Percentiles rank a stretch among this genome's conserved stretches.
Evolutionary conservation across 768 basidiomycete species (phyloP).

Genomic region (Dioszegia hungarica): DNA sequence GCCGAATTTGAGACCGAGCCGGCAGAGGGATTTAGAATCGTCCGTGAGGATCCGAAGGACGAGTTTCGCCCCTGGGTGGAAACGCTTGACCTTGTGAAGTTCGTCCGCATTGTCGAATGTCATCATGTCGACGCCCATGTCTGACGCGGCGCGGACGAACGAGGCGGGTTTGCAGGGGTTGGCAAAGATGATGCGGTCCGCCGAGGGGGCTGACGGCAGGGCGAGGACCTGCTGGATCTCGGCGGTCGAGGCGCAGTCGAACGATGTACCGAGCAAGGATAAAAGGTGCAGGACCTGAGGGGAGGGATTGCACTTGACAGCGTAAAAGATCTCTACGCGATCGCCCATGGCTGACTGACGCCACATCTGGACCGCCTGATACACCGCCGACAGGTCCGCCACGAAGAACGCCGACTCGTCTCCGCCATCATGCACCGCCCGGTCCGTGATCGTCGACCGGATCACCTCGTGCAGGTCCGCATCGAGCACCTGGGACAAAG

Average conservation of each 20-base stretch:
- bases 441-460: slow-evolving; percentile 24
- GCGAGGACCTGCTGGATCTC: slow-evolving; percentile 79
- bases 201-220: slow-evolving; percentile 60
- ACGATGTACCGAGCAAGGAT: slow-evolving; percentile 82
- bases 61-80: slow-evolving; percentile 74
- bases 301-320: slow-evolving; percentile 98
- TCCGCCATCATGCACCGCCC: slow-evolving; percentile 50
- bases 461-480: slow-evolving; percentile 30
- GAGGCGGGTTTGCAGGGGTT: slow-evolving; percentile 98
- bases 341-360: slow-evolving; percentile 60
- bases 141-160: slow-evolving; percentile 80
- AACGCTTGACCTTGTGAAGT: slow-evolving; percentile 80
- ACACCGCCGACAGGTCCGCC: slow-evolving; percentile 84
- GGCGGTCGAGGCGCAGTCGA: slow-evolving; percentile 93
- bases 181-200: slow-evolving; percentile 87
- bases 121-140: slow-evolving; percentile 79
- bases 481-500: slow-evolving; percentile 30
- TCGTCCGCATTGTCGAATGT: slow-evolving; percentile 98
- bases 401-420: slow-evolving; percentile 96
- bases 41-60: slow-evolving; percentile 96
- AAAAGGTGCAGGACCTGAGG: slow-evolving; percentile 87
- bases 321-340: slow-evolving; percentile 89
- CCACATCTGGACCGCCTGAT: slow-evolving; percentile 81
- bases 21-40: slow-evolving; percentile 89
- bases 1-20: slow-evolving; percentile 94